Evolutionary conservation across 352 stramenopile species (phyloP).

Genomic region (Phytophthora ohioensis): DNA sequence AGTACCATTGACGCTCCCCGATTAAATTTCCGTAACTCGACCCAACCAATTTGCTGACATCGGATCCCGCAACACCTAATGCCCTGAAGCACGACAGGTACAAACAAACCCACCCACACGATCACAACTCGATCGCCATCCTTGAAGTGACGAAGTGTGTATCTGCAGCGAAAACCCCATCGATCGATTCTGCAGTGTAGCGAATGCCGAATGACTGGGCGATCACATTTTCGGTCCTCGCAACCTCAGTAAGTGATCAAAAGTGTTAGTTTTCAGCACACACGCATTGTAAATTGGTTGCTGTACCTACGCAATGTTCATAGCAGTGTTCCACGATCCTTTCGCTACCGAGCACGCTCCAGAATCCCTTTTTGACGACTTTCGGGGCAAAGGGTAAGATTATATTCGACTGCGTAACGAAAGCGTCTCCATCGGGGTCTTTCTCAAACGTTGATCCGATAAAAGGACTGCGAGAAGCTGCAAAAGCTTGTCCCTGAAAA

Average conservation of each 20-base stretch:
- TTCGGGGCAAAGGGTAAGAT: conserved; percentile 15
- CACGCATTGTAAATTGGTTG: background rate
- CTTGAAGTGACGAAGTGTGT: conserved; percentile 42
- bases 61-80: conserved; percentile 29
- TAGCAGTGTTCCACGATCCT: conserved; percentile 37
- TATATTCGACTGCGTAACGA: conserved; percentile 25
- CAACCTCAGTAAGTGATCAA: background rate
- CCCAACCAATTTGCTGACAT: conserved; percentile 35
- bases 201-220: conserved; percentile 12
- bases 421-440: conserved; percentile 8
- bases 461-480: too few species aligned
- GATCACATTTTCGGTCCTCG: conserved; percentile 22
- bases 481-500: background rate
- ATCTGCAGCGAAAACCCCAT: conserved; percentile 21
- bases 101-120: conserved; percentile 42
- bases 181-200: background rate
- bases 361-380: conserved; percentile 17
- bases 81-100: conserved; percentile 43
- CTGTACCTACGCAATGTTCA: conserved; percentile 30
- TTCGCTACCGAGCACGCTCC: conserved; percentile 23
- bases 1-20: too few species aligned
- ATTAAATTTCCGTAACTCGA: background rate
- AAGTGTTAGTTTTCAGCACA: background rate
- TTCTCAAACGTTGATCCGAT: background rate
- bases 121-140: conserved; percentile 44